Conservation (phyloP, 352 stramenopile genomes). For the Globisporangium lucens region DNA sequence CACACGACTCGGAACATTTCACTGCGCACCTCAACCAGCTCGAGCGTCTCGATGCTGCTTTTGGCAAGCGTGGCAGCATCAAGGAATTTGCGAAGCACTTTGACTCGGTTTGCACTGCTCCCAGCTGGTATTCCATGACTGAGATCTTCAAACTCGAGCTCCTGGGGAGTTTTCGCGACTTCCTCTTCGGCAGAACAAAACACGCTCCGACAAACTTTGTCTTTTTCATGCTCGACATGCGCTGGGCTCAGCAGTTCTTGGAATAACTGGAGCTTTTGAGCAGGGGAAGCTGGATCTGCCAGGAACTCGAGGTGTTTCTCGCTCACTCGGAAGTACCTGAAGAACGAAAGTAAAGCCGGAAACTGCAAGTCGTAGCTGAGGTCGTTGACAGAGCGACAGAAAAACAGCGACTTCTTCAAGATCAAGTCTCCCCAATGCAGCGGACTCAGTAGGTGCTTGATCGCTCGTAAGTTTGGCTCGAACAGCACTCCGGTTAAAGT, state of each 20-base stretch:
- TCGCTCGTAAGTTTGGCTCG: constrained; percentile 23
- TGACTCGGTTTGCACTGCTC: constrained; percentile 29
- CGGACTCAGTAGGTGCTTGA: constrained; percentile 29
- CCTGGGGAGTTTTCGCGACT: constrained; percentile 43
- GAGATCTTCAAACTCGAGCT: constrained; percentile 57
- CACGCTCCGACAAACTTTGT: constrained; percentile 42
- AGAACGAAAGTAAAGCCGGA: constrained; percentile 21
- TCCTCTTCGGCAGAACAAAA: constrained; percentile 61
- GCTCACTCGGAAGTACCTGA: constrained; percentile 10
- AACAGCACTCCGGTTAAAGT: constrained; percentile 26
- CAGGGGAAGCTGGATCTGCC: constrained; percentile 24
- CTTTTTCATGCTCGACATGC: constrained; percentile 44
- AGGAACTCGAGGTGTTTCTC: constrained; percentile 16
- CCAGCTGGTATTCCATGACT: constrained; percentile 35
- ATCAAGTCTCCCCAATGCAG: constrained; percentile 31
- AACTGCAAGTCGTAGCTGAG: constrained; percentile 39
- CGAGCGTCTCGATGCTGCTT: constrained; percentile 31
- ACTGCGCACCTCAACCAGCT: constrained; percentile 42
- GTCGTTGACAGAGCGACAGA: constrained; percentile 34
- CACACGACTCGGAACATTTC: constrained; percentile 32
- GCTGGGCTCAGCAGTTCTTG: constrained; percentile 30
- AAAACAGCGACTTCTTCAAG: constrained; percentile 34
- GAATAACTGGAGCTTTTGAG: constrained; percentile 25
- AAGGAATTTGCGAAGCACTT: constrained; percentile 22
- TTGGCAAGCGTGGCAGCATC: constrained; percentile 24